Conservation (phyloP, 176 grass and related monocot species). For the Alopecurus myosuroides region DNA sequence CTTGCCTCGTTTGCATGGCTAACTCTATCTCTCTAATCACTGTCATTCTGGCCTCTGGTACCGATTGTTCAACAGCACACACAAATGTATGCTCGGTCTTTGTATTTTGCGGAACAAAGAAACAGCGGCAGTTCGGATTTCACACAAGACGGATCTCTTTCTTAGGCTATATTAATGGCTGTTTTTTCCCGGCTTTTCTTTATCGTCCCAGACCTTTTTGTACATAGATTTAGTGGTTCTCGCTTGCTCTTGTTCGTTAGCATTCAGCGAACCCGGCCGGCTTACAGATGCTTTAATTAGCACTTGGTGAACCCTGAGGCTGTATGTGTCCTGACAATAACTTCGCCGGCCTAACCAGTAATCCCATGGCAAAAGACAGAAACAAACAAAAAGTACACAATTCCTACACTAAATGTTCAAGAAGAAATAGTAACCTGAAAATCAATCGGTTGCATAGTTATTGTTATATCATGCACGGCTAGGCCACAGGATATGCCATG, state of each 20-base stretch:
- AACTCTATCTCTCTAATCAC: constrained; percentile 21
- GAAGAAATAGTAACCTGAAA: too few species aligned
- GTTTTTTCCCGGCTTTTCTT: neutral
- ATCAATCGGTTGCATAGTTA: too few species aligned
- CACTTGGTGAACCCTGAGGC: too few species aligned
- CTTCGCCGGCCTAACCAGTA: too few species aligned
- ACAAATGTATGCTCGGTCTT: neutral
- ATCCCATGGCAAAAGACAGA: too few species aligned
- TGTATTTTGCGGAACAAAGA: constrained; percentile 3
- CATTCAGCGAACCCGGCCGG: neutral
- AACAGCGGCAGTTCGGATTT: constrained; percentile 14
- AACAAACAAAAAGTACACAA: too few species aligned
- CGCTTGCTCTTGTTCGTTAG: neutral
- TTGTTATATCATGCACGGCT: too few species aligned
- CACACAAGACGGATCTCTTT: neutral
- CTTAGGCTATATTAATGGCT: neutral
- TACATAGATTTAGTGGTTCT: neutral
- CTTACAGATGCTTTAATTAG: too few species aligned
- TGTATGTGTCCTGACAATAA: too few species aligned
- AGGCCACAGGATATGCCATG: too few species aligned
- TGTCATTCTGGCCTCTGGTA: neutral
- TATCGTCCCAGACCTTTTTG: neutral
- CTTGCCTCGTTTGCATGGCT: constrained; percentile 14
- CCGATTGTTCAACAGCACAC: neutral
- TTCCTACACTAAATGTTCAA: too few species aligned